Base-by-base conservation (phyloP, 345 rosid species). In the Hibiscus trionum region DNA sequence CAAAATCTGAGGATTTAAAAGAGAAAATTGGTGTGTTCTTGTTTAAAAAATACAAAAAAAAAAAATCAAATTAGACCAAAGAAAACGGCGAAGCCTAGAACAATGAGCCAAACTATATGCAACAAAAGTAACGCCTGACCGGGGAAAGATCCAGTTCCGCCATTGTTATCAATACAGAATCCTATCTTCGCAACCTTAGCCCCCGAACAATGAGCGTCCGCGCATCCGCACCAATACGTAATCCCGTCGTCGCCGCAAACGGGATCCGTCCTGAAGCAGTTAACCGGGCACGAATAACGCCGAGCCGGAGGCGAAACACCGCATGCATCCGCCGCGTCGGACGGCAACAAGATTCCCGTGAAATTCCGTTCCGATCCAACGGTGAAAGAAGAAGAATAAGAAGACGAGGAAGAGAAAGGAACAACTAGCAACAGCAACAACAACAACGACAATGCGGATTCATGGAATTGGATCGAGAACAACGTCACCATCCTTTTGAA, bases 201-300 rank as follows among this genome's bases (percentile, higher is more conserved):
- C 4, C 96, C 96, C 4, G 82, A 79, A 37, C 99, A 95, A 66
- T 66, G 72, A 14, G 99, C 99, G 50, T 95, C 95, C 4, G 83
- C 74, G 64, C 99, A 93, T 19, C 99, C 99, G 71, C 99, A 95
- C 99, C 99, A 95, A 73, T 95, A 95, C 52, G 97, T 95, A 62
- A 88, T 87, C 26, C 96, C 90, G 71, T 93, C 84, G 39, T 73
- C 88, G 4, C 98, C 98, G 52, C 99, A 95, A 33, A 93, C 99
- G 7, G 98, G 99, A 59, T 93, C 93, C 3, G 91, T 77, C 33
- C 90, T 78, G 73, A 95, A 95, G 76, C 99, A 95, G n/a, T 84
- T 93, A 58, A 92, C 75, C 16, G 99, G 99, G 67, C 99, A 95
- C 0, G 88, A 83, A 46, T 47, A 26, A n/a, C 57, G 70, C 7